Conservation (phyloP, 345 rosid species). For the Salix koriyanagi region DNA sequence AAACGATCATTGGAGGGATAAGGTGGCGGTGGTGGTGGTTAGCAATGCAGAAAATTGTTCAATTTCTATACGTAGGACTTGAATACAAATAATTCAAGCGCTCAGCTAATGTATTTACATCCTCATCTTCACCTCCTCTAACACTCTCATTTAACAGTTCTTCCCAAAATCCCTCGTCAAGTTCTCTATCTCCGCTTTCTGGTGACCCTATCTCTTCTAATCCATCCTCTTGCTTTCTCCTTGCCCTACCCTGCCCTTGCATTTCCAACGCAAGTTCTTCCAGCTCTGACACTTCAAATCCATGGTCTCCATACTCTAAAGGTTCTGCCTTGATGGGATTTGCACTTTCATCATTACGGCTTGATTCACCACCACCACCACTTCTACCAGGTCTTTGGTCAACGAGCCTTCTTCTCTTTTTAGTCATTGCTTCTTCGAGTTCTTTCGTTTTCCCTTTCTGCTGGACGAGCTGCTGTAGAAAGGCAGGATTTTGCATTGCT, state of each 20-base stretch:
- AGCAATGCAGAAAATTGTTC: background rate
- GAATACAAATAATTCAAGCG: conserved; percentile 51
- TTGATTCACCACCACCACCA: conserved; percentile 16
- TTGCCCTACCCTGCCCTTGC: conserved; percentile 55
- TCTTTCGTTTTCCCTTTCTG: conserved; percentile 47
- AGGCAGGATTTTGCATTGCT: conserved; percentile 61
- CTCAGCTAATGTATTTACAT: conserved; percentile 41
- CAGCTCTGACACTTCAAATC: conserved; percentile 57
- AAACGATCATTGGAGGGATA: background rate
- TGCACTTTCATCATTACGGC: background rate
- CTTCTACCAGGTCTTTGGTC: conserved; percentile 13
- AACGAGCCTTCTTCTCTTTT: conserved; percentile 46
- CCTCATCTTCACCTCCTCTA: conserved; percentile 41
- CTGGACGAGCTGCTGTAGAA: conserved; percentile 52
- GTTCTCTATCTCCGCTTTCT: conserved; percentile 30
- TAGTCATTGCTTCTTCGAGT: conserved; percentile 46
- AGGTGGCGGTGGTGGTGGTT: background rate
- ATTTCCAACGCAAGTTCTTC: conserved; percentile 85
- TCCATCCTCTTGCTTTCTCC: conserved; percentile 25
- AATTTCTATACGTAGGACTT: conserved; percentile 17
- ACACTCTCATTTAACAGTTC: conserved; percentile 32
- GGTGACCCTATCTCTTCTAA: conserved; percentile 22
- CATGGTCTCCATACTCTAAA: conserved; percentile 34
- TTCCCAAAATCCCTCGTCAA: conserved; percentile 50
- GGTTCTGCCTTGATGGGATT: conserved; percentile 44